A percentile compares a stretch with the other conserved stretches of the same genome.
Evolutionary conservation across 306 rosid species (phyloP).

Genomic region (Rosa chinensis): DNA sequence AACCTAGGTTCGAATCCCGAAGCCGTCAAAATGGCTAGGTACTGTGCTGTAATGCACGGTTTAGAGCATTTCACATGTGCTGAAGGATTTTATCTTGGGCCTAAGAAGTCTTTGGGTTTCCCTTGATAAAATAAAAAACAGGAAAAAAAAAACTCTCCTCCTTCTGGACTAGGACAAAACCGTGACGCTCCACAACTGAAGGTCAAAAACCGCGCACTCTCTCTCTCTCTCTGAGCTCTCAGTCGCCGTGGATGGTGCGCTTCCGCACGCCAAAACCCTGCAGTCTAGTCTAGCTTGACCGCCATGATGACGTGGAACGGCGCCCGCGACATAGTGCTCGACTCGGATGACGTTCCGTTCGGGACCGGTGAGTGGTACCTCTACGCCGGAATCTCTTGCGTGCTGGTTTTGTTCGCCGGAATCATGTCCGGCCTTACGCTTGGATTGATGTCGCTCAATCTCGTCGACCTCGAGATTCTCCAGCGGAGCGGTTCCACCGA

Average conservation of each 20-base stretch:
- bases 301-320: not conserved
- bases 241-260: constrained; percentile 11
- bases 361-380: constrained; percentile 66
- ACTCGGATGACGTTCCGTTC: constrained; percentile 56
- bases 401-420: constrained; percentile 80
- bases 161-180: not conserved
- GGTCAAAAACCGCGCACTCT: not conserved
- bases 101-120: too few relatives aligned
- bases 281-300: constrained; percentile 9
- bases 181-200: not conserved
- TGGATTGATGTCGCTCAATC: constrained; percentile 74
- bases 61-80: too few relatives aligned
- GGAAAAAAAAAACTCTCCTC: too few relatives aligned
- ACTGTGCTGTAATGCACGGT: too few relatives aligned
- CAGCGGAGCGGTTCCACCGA: constrained; percentile 59
- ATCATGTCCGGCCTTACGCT: constrained; percentile 95
- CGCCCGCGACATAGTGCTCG: constrained; percentile 34
- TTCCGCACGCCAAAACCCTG: constrained; percentile 14
- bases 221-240: not conserved
- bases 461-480: constrained; percentile 84
- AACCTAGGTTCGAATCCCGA: too few relatives aligned
- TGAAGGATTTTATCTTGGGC: too few relatives aligned
- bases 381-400: constrained; percentile 57
- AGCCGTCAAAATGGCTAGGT: too few relatives aligned
- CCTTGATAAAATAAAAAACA: too few relatives aligned